phyloP scores from a whole-genome alignment of 805 yeast species.

The Lipomyces japonicus region DNA sequence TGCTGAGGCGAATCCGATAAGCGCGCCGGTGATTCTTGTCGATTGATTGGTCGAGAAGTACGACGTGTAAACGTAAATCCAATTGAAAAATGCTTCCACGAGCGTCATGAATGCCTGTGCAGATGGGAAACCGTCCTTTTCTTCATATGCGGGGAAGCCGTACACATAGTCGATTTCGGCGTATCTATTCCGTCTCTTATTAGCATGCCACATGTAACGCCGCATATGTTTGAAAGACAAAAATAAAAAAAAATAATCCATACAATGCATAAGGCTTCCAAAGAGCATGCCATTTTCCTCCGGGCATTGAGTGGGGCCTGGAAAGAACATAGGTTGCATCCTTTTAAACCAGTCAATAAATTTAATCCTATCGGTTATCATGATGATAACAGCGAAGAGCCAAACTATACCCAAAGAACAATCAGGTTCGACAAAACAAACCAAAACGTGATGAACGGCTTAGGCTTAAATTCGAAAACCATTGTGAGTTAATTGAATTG shows the following conservation, averaged over 20 bases:
- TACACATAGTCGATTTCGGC: conserved; percentile 22
- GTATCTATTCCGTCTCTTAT: no score
- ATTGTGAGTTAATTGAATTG: conserved; percentile 3
- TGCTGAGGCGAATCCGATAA: conserved; percentile 19
- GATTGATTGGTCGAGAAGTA: conserved; percentile 4
- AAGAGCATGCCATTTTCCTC: conserved; percentile 22
- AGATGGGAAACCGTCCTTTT: conserved; percentile 22
- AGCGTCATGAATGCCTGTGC: conserved; percentile 23
- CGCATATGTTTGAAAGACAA: neutral
- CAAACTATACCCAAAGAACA: conserved; percentile 20
- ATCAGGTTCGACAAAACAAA: conserved; percentile 14
- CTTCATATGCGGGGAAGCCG: conserved; percentile 21
- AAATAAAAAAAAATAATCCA: neutral
- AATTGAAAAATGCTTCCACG: conserved; percentile 13
- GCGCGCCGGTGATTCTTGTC: conserved; percentile 13
- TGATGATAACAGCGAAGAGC: neutral
- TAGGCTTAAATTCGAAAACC: conserved; percentile 19
- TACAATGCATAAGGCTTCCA: conserved; percentile 28
- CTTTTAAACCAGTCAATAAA: conserved; percentile 3
- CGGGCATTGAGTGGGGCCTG: conserved; percentile 27
- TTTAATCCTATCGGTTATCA: neutral
- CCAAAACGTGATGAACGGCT: conserved; percentile 14
- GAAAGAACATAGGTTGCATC: conserved; percentile 21
- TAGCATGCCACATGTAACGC: no score
- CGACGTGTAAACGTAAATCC: conserved; percentile 11